Evolutionary conservation across 2,329 filamentous ascomycete species (phyloP).

Genomic region (Aspergillus novoparasiticus): DNA sequence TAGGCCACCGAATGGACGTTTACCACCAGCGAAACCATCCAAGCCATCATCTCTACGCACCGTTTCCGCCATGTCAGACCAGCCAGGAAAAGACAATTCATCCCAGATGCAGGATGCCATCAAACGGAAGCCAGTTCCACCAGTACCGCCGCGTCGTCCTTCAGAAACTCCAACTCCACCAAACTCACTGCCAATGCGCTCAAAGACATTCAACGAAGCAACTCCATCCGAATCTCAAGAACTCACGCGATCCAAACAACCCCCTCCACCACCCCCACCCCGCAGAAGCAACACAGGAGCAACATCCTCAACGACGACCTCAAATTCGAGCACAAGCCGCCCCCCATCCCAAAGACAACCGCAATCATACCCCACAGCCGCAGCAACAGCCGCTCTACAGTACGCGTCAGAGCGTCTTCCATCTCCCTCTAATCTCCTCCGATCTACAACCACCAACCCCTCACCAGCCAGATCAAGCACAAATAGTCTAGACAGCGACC

Average conservation of each 20-base stretch:
- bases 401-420: constrained; percentile 35
- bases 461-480: constrained; percentile 21
- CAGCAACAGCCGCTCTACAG: constrained; percentile 27
- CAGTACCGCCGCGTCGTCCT: constrained; percentile 40
- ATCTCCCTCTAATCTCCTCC: constrained; percentile 20
- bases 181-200: constrained; percentile 29
- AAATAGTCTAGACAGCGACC: constrained; percentile 19
- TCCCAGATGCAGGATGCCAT: constrained; percentile 23
- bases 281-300: constrained; percentile 32
- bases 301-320: constrained; percentile 22
- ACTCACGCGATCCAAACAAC: constrained; percentile 25
- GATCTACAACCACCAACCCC: constrained; percentile 27
- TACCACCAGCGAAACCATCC: constrained; percentile 45
- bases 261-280: constrained; percentile 35
- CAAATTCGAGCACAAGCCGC: constrained; percentile 18
- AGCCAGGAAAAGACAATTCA: constrained; percentile 7
- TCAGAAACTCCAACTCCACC: constrained; percentile 20
- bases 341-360: constrained; percentile 23
- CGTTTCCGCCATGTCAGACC: constrained; percentile 28
- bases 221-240: constrained; percentile 10
- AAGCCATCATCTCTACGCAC: constrained; percentile 48
- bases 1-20: constrained; percentile 23
- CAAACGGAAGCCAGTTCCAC: constrained; percentile 39
- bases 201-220: constrained; percentile 16
- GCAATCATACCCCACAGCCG: constrained; percentile 25